phyloP scores from a whole-genome alignment of 2,329 filamentous ascomycete species.

The Scedosporium apiospermum region DNA sequence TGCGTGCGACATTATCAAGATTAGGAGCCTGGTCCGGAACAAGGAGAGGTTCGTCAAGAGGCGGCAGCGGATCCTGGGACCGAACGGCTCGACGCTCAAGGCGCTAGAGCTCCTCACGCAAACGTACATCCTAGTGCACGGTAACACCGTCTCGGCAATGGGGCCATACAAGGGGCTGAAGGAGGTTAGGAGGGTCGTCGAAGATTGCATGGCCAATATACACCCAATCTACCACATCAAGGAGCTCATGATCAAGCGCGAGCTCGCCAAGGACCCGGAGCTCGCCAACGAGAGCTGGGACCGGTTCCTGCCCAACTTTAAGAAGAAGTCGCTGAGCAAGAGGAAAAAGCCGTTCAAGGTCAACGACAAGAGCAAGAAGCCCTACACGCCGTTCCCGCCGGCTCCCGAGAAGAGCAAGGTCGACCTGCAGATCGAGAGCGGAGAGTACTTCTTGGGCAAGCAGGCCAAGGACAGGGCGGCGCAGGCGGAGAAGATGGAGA shows the following conservation, averaged over 20 bases:
- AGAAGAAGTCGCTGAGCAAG: conserved; percentile 83
- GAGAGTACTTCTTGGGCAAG: conserved; percentile 93
- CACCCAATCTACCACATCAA: conserved; percentile 79
- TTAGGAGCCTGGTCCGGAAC: conserved; percentile 78
- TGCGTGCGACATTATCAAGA: conserved; percentile 94
- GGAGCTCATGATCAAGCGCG: conserved; percentile 86
- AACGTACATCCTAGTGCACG: conserved; percentile 91
- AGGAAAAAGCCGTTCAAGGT: conserved; percentile 74
- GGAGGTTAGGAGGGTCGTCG: conserved; percentile 78
- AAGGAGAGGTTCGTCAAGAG: conserved; percentile 95
- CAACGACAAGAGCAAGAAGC: conserved; percentile 87
- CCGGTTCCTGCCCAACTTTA: conserved; percentile 93
- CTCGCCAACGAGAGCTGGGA: conserved; percentile 89
- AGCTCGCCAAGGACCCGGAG: conserved; percentile 80
- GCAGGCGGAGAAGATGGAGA: conserved; percentile 71
- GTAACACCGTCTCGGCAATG: conserved; percentile 90
- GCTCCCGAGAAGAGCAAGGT: conserved; percentile 98
- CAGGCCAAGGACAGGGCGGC: conserved; percentile 79
- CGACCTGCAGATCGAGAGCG: conserved; percentile 93
- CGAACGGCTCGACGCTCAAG: conserved; percentile 85
- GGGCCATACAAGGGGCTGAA: conserved; percentile 89
- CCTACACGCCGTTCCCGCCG: conserved; percentile 94
- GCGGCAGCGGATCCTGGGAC: conserved; percentile 83
- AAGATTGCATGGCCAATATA: conserved; percentile 95
- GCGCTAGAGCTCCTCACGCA: conserved; percentile 85